These are phyloP conservation scores for Salix arbutifolia DNA, from an alignment of 345 rosid genomes.

Conservation along the genomic window DNA sequence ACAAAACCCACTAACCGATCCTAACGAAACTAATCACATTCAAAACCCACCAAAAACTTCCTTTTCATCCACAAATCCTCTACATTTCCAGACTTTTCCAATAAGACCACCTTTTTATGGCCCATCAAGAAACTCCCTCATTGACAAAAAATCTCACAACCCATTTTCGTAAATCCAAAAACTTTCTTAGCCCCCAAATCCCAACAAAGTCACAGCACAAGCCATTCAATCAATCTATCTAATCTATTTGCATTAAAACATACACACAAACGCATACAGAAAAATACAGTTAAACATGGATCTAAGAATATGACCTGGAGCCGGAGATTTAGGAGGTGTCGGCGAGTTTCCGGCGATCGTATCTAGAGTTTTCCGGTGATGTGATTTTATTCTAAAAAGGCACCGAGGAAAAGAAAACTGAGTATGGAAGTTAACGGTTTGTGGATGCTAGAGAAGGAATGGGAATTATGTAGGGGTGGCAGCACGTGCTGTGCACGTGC, in stretches of 20 bases:
- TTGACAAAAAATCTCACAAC: neutral
- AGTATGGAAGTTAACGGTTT: neutral
- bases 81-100: neutral
- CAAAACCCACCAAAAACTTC: neutral
- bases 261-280: neutral
- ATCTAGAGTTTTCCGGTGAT: neutral
- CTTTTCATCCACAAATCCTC: neutral
- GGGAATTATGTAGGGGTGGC: neutral
- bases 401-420: neutral
- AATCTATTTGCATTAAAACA: neutral
- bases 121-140: neutral
- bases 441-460: neutral
- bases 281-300: neutral
- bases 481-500: slow-evolving; percentile 14
- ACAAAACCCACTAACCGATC: neutral
- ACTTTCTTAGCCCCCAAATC: neutral
- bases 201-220: neutral
- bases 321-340: neutral
- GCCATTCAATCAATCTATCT: neutral
- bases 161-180: neutral
- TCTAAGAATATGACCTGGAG: slow-evolving; percentile 8
- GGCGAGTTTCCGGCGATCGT: neutral
- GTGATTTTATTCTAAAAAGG: neutral
- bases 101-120: neutral
- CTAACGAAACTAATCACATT: neutral